Evolutionary conservation across 176 grass and related monocot species (phyloP).

Genomic region (Aegilops speltoides): DNA sequence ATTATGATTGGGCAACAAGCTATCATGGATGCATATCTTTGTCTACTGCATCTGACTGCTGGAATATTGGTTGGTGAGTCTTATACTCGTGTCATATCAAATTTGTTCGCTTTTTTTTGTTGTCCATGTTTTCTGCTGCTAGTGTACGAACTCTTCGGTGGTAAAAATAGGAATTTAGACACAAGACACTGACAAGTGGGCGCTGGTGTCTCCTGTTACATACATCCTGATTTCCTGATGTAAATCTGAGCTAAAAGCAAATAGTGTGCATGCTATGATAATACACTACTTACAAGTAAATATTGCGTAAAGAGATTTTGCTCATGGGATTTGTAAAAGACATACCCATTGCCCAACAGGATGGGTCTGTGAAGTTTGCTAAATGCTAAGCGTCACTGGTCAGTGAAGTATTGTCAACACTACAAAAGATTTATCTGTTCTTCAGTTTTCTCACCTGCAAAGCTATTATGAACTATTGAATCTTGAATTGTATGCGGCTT

Average conservation of each 20-base stretch:
- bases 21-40: slow-evolving; percentile 99
- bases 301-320: background rate
- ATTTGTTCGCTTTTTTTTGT: background rate
- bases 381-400: background rate
- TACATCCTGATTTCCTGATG: background rate
- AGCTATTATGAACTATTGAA: background rate
- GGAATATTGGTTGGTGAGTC: slow-evolving; percentile 98
- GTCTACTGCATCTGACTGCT: slow-evolving; percentile 95
- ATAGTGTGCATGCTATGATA: background rate
- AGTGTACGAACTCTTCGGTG: background rate
- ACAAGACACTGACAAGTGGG: background rate
- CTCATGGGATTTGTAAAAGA: background rate
- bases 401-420: background rate
- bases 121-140: background rate
- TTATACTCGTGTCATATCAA: background rate
- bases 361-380: background rate
- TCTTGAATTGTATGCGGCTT: background rate
- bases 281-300: slow-evolving; percentile 15
- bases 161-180: background rate
- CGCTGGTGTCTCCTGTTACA: background rate
- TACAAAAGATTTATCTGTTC: background rate
- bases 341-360: background rate
- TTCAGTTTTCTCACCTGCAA: background rate
- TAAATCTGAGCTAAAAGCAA: background rate
- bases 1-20: slow-evolving; percentile 99